These are phyloP conservation scores for Cryptococcus wingfieldii DNA, from an alignment of 1,284 basidiomycete genomes.

Conservation along the genomic window DNA sequence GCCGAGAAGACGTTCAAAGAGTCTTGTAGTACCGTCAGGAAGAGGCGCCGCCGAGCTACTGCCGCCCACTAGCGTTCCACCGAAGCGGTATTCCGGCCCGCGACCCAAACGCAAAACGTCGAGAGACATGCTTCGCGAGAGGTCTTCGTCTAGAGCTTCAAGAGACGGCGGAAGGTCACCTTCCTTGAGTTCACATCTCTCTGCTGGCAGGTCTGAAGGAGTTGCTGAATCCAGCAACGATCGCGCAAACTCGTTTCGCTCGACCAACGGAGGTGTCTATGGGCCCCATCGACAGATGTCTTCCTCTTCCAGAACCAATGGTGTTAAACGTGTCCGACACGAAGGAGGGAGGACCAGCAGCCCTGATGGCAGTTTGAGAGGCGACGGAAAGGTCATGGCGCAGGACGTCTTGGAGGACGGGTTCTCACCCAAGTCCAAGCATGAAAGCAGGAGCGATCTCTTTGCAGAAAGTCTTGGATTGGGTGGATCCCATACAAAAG, in stretches of 20 bases:
- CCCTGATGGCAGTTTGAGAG: conserved; percentile 13
- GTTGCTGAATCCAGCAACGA: not conserved
- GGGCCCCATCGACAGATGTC: conserved; percentile 3
- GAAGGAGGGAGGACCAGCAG: conserved; percentile 9
- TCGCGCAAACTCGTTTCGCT: not conserved
- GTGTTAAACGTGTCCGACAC: not conserved
- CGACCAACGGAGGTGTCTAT: not conserved
- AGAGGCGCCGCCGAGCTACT: conserved; percentile 2
- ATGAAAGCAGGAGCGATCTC: conserved; percentile 2
- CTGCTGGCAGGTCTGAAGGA: not conserved
- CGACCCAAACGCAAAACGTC: conserved; percentile 2
- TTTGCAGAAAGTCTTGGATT: conserved; percentile 37
- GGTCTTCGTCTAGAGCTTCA: not conserved
- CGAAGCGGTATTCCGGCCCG: conserved; percentile 1
- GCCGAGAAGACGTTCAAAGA: conserved; percentile 16
- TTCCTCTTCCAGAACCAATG: not conserved
- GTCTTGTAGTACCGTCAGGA: conserved; percentile 15
- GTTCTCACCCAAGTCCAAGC: too few relatives aligned
- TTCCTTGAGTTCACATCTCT: not conserved
- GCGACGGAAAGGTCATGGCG: conserved; percentile 14
- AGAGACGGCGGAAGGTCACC: not conserved
- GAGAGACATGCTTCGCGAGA: not conserved
- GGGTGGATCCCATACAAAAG: conserved; percentile 6
- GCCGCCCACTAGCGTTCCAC: conserved; percentile 1
- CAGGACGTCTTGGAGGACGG: too few relatives aligned